Conservation (phyloP, 805 yeast genomes). For the Yarrowia sp. region DNA sequence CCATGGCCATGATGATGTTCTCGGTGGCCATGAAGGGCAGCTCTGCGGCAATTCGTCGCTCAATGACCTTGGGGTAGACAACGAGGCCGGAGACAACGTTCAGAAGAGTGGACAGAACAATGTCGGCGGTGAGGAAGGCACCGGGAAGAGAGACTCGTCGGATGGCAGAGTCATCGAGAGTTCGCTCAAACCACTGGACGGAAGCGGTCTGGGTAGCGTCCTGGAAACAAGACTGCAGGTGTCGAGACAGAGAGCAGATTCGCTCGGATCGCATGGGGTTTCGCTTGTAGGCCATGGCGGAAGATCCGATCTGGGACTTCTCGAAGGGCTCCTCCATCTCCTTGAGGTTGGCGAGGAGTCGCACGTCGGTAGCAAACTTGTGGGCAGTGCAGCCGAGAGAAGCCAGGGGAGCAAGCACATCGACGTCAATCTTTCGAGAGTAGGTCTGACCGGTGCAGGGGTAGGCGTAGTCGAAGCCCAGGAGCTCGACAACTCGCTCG, state of each 20-base stretch:
- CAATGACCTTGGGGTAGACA: conserved; percentile 98
- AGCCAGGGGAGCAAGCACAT: conserved; percentile 87
- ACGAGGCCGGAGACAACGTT: conserved; percentile 95
- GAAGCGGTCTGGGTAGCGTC: conserved; percentile 97
- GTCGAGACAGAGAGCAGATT: conserved; percentile 98
- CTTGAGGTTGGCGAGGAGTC: conserved; percentile 94
- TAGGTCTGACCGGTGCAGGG: conserved; percentile 99
- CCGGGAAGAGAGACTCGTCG: conserved; percentile 96
- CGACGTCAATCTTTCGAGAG: conserved; percentile 96
- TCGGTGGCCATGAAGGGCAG: conserved; percentile 99
- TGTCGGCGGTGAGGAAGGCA: conserved; percentile 95
- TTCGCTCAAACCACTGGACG: conserved; percentile 99
- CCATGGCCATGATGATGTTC: conserved; percentile 99
- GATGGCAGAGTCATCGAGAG: conserved; percentile 96
- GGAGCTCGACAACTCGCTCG: conserved; percentile 86
- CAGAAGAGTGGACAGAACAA: conserved; percentile 82
- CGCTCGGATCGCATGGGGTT: conserved; percentile 99
- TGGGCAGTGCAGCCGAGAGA: conserved; percentile 96
- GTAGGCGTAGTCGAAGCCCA: conserved; percentile 93
- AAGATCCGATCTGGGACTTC: conserved; percentile 96
- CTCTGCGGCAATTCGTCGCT: conserved; percentile 92
- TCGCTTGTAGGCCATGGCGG: conserved; percentile 99
- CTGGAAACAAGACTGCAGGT: conserved; percentile 85
- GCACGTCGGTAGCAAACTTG: conserved; percentile 96
- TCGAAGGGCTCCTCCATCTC: conserved; percentile 99